Percentiles rank a stretch among this genome's conserved stretches.
Conservation (phyloP, 2,329 filamentous ascomycete genomes). For the Aureobasidium sp. region DNA sequence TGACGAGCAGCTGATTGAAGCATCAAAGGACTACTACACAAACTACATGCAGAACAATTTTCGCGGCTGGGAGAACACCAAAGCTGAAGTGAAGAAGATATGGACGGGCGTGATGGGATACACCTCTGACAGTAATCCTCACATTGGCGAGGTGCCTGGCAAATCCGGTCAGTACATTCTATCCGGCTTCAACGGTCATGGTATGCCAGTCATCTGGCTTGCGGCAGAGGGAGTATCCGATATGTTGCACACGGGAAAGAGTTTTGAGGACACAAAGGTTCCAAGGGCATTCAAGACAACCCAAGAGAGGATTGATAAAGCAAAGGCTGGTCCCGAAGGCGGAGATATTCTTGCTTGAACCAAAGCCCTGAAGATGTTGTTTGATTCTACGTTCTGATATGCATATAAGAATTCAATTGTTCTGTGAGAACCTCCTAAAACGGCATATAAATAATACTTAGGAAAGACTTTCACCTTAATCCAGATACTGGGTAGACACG, state of each 20-base stretch:
- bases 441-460: too few relatives aligned
- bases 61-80: slow-evolving; percentile 40
- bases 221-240: slow-evolving; percentile 33
- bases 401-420: too few relatives aligned
- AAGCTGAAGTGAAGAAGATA: slow-evolving; percentile 29
- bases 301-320: slow-evolving; percentile 16
- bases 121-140: slow-evolving; percentile 26
- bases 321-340: slow-evolving; percentile 16
- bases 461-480: too few relatives aligned
- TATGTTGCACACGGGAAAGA: slow-evolving; percentile 29
- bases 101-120: slow-evolving; percentile 36
- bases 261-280: slow-evolving; percentile 16
- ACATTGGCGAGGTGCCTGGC: slow-evolving; percentile 38
- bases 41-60: slow-evolving; percentile 43
- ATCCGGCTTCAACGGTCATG: slow-evolving; percentile 45
- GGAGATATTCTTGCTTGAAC: slow-evolving; percentile 17
- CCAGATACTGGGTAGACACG: neutral
- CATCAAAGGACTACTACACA: slow-evolving; percentile 38
- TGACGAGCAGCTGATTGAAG: slow-evolving; percentile 39
- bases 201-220: slow-evolving; percentile 42
- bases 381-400: too few relatives aligned
- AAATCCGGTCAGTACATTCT: slow-evolving; percentile 36
- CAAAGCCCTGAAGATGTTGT: neutral
- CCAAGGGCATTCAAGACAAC: slow-evolving; percentile 18
- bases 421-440: too few relatives aligned